Conservation (phyloP, 306 rosid genomes). For the Mimosa bimucronata region DNA sequence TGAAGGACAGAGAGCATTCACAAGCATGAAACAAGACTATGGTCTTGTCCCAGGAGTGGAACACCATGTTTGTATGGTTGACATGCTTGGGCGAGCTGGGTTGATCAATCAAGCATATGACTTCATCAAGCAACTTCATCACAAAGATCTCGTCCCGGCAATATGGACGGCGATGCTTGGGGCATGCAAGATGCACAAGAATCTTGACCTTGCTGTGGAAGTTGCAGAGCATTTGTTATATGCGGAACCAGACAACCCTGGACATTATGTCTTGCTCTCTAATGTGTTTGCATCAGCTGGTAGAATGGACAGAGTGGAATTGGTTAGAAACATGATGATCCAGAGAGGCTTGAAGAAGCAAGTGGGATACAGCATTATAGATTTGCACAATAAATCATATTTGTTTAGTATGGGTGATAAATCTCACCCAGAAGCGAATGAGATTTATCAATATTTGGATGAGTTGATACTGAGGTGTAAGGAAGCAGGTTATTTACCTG, state of each 20-base stretch:
- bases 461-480: slow-evolving; percentile 67
- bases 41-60: slow-evolving; percentile 78
- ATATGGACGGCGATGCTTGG: slow-evolving; percentile 71
- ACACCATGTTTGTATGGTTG: slow-evolving; percentile 88
- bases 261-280: slow-evolving; percentile 87
- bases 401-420: slow-evolving; percentile 83
- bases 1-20: slow-evolving; percentile 66
- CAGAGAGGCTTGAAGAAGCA: slow-evolving; percentile 66
- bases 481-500: slow-evolving; percentile 70
- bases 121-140: slow-evolving; percentile 49
- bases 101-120: slow-evolving; percentile 70
- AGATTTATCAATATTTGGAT: slow-evolving; percentile 64
- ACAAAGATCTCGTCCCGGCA: slow-evolving; percentile 57
- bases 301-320: slow-evolving; percentile 78
- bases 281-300: slow-evolving; percentile 82
- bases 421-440: slow-evolving; percentile 59
- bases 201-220: slow-evolving; percentile 63
- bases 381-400: slow-evolving; percentile 52
- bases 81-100: slow-evolving; percentile 92
- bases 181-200: slow-evolving; percentile 73
- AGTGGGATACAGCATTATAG: slow-evolving; percentile 83
- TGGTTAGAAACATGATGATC: slow-evolving; percentile 70
- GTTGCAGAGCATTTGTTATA: slow-evolving; percentile 76
- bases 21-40: slow-evolving; percentile 64
- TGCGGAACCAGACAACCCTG: slow-evolving; percentile 83